A percentile compares a stretch with the other conserved stretches of the same genome.
Conservation (phyloP, 2,329 filamentous ascomycete species). For the Teratosphaeria nubilosa region DNA sequence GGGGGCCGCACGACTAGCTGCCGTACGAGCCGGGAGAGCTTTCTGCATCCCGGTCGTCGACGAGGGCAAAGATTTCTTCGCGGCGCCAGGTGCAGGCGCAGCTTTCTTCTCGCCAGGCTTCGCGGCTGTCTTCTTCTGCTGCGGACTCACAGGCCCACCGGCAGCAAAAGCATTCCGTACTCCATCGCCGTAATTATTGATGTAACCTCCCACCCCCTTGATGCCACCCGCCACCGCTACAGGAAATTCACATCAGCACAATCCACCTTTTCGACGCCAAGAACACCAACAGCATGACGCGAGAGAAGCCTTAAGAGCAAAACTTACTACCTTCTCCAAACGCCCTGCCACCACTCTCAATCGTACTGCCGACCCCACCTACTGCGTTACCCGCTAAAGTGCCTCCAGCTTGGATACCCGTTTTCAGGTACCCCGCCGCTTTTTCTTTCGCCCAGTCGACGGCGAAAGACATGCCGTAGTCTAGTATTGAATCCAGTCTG, state of each 20-base stretch:
- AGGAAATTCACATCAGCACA: constrained; percentile 4
- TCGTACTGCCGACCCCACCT: constrained; percentile 23
- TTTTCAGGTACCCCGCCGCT: constrained; percentile 22
- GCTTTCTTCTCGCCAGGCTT: neutral
- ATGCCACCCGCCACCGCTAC: constrained; percentile 26
- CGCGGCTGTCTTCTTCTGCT: constrained; percentile 16
- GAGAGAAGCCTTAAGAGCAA: neutral
- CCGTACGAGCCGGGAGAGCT: neutral
- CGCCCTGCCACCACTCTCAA: constrained; percentile 23
- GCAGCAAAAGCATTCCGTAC: constrained; percentile 23
- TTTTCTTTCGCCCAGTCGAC: constrained; percentile 23
- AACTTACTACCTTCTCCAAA: constrained; percentile 24
- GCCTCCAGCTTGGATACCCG: constrained; percentile 27
- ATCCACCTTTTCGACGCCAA: neutral
- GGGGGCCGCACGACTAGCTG: neutral
- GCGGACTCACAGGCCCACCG: constrained; percentile 15
- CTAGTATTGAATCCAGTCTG: neutral
- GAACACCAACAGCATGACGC: too few relatives aligned
- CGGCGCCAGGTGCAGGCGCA: neutral
- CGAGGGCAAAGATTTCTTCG: neutral
- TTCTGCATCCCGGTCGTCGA: neutral
- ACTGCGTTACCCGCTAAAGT: constrained; percentile 30
- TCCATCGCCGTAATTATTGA: constrained; percentile 26
- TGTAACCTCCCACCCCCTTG: constrained; percentile 22
- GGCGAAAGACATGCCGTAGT: constrained; percentile 13